A percentile compares a stretch with the other conserved stretches of the same genome.
phyloP scores from a whole-genome alignment of 148 eudicot species.

The Rhododendron ferrugineum region DNA sequence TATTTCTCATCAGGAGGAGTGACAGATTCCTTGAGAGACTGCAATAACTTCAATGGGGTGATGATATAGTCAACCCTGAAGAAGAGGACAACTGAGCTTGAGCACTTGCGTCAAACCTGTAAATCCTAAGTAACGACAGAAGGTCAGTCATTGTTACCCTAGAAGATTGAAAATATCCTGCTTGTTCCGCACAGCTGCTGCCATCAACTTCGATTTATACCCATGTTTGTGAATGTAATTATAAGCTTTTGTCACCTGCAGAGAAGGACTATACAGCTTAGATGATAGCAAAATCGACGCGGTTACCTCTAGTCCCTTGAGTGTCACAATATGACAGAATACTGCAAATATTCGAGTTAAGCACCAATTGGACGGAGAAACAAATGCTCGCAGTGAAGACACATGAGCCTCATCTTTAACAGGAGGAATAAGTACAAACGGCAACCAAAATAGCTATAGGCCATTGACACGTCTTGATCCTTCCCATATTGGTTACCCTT shows the following conservation, averaged over 20 bases:
- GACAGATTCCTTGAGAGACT: constrained; percentile 73
- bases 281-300: not conserved
- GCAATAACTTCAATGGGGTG: constrained; percentile 83
- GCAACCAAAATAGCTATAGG: not conserved
- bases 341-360: not conserved
- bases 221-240: constrained; percentile 93
- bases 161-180: constrained; percentile 81
- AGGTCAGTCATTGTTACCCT: constrained; percentile 44
- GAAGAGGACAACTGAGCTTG: not conserved
- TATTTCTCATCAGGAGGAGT: constrained; percentile 82
- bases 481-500: not conserved
- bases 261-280: constrained; percentile 11
- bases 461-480: not conserved
- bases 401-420: not conserved
- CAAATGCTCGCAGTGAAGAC: not conserved
- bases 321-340: not conserved
- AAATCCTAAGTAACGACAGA: not conserved
- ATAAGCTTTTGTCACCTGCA: constrained; percentile 82
- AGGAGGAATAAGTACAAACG: not conserved
- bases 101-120: not conserved
- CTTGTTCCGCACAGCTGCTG: constrained; percentile 89
- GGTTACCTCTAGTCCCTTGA: not conserved
- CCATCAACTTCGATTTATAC: constrained; percentile 88
- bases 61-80: constrained; percentile 92
- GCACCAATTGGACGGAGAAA: not conserved